These are phyloP conservation scores for Astrothelium subdiscretum DNA, from an alignment of 495 filamentous ascomycete genomes.

Conservation along the genomic window DNA sequence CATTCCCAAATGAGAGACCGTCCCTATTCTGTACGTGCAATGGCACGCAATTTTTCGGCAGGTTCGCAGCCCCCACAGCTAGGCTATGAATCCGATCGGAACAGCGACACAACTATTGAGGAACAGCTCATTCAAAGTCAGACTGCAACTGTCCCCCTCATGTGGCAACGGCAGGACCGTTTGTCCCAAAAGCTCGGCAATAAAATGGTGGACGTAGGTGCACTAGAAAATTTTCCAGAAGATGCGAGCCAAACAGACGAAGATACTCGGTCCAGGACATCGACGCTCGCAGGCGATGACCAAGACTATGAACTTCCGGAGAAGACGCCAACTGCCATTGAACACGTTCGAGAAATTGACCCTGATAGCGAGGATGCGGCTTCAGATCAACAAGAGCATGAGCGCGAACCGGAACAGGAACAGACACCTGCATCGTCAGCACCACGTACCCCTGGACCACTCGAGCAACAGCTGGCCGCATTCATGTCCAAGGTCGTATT, in stretches of 20 bases:
- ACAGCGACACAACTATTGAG: slow-evolving; percentile 5
- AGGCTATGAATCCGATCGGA: slow-evolving; percentile 8
- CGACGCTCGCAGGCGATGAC: slow-evolving; percentile 16
- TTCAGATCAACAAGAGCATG: neutral
- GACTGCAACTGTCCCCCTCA: slow-evolving; percentile 1
- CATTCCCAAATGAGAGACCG: neutral
- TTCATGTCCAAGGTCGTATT: slow-evolving; percentile 18
- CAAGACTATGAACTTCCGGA: slow-evolving; percentile 19
- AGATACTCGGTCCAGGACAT: slow-evolving; percentile 14
- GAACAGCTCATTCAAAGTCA: neutral
- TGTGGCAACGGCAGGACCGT: slow-evolving; percentile 7
- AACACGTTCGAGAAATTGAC: slow-evolving; percentile 3
- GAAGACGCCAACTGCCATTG: slow-evolving; percentile 18
- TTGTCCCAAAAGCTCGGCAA: slow-evolving; percentile 5
- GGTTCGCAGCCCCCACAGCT: neutral
- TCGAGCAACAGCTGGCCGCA: slow-evolving; percentile 16
- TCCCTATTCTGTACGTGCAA: slow-evolving; percentile 6
- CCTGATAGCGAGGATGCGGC: slow-evolving; percentile 1
- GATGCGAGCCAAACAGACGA: slow-evolving; percentile 6
- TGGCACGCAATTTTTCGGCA: slow-evolving; percentile 4
- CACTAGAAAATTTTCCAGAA: slow-evolving; percentile 2
- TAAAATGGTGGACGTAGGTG: neutral
- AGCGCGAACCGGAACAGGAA: neutral
- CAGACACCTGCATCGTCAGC: neutral
- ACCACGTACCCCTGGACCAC: slow-evolving; percentile 12